These are phyloP conservation scores for Suillus weaverae DNA, from an alignment of 768 basidiomycete genomes.

Conservation along the genomic window DNA sequence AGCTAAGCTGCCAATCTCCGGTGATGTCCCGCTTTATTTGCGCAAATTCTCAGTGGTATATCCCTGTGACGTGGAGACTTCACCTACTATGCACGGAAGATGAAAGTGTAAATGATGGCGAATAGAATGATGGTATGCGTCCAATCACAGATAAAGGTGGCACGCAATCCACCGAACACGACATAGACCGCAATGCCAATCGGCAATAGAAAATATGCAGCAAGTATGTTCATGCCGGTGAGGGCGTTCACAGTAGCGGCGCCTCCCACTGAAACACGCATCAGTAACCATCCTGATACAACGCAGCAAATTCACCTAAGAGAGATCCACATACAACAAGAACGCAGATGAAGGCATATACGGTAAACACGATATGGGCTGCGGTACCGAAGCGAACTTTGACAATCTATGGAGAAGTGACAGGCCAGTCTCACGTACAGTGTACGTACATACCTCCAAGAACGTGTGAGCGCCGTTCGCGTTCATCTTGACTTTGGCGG, in stretches of 20 bases:
- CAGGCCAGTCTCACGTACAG: too few relatives aligned
- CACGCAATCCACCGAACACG: conserved; percentile 22
- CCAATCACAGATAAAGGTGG: conserved; percentile 26
- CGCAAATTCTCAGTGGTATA: not conserved
- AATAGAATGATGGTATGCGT: conserved; percentile 33
- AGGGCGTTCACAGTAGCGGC: conserved; percentile 30
- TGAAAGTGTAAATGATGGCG: conserved; percentile 25
- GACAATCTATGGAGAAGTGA: conserved; percentile 29
- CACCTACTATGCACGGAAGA: conserved; percentile 18
- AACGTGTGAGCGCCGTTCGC: conserved; percentile 45
- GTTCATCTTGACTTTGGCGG: conserved; percentile 43
- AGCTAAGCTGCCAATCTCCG: conserved; percentile 64
- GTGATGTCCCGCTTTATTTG: conserved; percentile 42
- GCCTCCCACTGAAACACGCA: conserved; percentile 21
- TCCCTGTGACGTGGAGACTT: not conserved
- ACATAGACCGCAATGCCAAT: conserved; percentile 28
- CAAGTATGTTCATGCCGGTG: conserved; percentile 34
- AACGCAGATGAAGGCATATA: conserved; percentile 35
- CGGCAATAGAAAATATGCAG: conserved; percentile 33
- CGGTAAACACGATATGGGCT: conserved; percentile 36
- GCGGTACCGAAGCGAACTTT: conserved; percentile 36
- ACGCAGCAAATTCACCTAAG: conserved; percentile 20
- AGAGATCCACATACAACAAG: conserved; percentile 41
- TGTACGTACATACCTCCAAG: conserved; percentile 30
- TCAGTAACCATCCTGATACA: not conserved